A percentile compares a stretch with the other conserved stretches of the same genome.
phyloP scores from a whole-genome alignment of 345 rosid genomes.

The Ceriops decandra region DNA sequence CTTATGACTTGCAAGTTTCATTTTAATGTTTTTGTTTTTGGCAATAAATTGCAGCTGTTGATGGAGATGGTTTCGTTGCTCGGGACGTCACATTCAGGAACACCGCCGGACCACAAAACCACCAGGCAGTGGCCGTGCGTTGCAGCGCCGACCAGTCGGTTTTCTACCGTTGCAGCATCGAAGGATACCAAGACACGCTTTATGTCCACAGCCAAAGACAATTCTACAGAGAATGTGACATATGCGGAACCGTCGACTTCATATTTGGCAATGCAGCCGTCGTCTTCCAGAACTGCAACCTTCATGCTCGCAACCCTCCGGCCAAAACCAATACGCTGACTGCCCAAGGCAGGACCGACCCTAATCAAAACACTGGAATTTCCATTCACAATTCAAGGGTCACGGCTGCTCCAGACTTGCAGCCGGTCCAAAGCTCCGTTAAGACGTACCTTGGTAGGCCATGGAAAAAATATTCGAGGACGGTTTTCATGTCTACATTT shows the following conservation, averaged over 20 bases:
- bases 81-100: conserved; percentile 56
- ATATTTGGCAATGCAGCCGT: conserved; percentile 66
- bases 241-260: conserved; percentile 55
- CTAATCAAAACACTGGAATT: conserved; percentile 55
- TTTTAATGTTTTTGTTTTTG: background rate
- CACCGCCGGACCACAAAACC: conserved; percentile 53
- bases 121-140: conserved; percentile 66
- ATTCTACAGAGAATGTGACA: conserved; percentile 41
- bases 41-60: conserved; percentile 25
- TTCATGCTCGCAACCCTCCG: conserved; percentile 40
- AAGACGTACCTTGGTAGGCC: conserved; percentile 62
- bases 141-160: conserved; percentile 49
- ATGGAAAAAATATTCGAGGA: conserved; percentile 59
- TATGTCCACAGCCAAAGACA: conserved; percentile 55
- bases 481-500: conserved; percentile 50
- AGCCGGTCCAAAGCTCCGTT: conserved; percentile 19
- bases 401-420: conserved; percentile 39
- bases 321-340: conserved; percentile 50
- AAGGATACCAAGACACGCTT: conserved; percentile 57
- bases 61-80: conserved; percentile 53
- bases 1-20: background rate
- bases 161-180: conserved; percentile 40
- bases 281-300: conserved; percentile 54
- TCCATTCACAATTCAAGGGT: conserved; percentile 49
- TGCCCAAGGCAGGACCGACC: conserved; percentile 58